phyloP scores from a whole-genome alignment of 352 stramenopile species.

The Phytophthora europaea region DNA sequence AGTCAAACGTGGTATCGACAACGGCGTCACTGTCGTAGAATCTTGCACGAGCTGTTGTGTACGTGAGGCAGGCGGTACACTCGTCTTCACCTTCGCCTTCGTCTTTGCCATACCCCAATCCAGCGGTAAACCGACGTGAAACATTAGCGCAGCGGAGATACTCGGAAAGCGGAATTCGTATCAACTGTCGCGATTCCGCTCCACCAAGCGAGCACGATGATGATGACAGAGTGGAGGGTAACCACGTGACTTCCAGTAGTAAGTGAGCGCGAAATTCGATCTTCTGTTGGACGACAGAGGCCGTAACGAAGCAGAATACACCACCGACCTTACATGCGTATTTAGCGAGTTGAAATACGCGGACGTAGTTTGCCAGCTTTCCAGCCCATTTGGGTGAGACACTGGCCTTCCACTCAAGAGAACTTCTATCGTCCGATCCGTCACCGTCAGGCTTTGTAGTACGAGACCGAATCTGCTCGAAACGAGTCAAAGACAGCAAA shows the following conservation, averaged over 20 bases:
- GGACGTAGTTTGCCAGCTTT: constrained; percentile 58
- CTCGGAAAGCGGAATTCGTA: constrained; percentile 55
- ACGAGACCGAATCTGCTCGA: constrained; percentile 18
- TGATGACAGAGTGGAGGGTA: constrained; percentile 10
- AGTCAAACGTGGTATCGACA: constrained; percentile 2
- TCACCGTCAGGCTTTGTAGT: not conserved
- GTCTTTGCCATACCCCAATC: not conserved
- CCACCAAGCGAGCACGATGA: constrained; percentile 6
- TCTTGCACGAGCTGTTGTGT: not conserved
- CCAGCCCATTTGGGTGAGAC: constrained; percentile 46
- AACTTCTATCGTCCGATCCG: not conserved
- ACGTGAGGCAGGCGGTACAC: constrained; percentile 17
- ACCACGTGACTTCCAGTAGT: constrained; percentile 49
- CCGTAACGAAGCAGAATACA: constrained; percentile 48
- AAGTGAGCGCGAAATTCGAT: constrained; percentile 65
- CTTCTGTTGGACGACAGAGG: constrained; percentile 69
- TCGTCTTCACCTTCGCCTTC: not conserved
- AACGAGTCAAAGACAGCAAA: constrained; percentile 42
- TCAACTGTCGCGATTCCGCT: constrained; percentile 37
- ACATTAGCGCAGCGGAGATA: constrained; percentile 51
- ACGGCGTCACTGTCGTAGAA: not conserved
- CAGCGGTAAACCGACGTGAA: constrained; percentile 11
- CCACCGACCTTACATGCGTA: constrained; percentile 52
- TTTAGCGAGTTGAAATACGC: constrained; percentile 51
- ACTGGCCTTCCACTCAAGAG: constrained; percentile 23